Evolutionary conservation across 1,284 basidiomycete genomes (phyloP), one percentile per base, ranked within the genome.

Genomic region (Pterulicium gracile): DNA sequence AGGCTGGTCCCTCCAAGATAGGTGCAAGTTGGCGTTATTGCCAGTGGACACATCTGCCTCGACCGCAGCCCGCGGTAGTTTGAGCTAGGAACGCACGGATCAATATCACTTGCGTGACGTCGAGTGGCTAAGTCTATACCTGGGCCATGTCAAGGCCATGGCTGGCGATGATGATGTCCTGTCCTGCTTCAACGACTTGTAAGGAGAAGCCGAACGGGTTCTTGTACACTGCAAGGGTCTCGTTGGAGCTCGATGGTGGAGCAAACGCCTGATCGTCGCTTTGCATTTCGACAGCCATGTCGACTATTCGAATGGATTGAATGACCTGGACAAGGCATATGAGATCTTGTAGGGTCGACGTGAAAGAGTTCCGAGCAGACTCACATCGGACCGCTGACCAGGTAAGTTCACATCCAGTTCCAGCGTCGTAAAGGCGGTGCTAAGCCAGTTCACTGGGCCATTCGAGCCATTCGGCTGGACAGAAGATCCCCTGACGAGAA

Each of bases 121-220:
- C n/a, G 36, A 14, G 21, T 13, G 36, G 42, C n/a, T 22, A 36
- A 39, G 42, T 3, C 2, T 18, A 50, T 54, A 78, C 80, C 56
- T 68, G 59, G 21, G 81, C 84, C 23, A 77, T 70, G 48, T 77
- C 63, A n/a, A 62, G 60, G 3, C 75, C 76, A 20, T 66, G 63
- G 18, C 63, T 65, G 7, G 62, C 66, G 39, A 88, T 59, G 17
- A 67, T 68, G 51, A 85, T 74, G 21, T 71, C 67, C 54, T 85
- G 68, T 2, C 68, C 66, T 1, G 76, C 65, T 55, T 75, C 66
- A 18, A 82, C 60, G 32, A 82, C 79, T 56, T 83, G 79, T 46
- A 89, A 59, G 17, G 76, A 75, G 64, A 88, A 89, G 7, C 77
- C 79, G 61, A 89, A 88, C 1, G 86, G 86, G 61, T 88, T 89